Evolutionary conservation across 2,329 filamentous ascomycete species (phyloP).

Genomic region (Colletotrichum navitas): DNA sequence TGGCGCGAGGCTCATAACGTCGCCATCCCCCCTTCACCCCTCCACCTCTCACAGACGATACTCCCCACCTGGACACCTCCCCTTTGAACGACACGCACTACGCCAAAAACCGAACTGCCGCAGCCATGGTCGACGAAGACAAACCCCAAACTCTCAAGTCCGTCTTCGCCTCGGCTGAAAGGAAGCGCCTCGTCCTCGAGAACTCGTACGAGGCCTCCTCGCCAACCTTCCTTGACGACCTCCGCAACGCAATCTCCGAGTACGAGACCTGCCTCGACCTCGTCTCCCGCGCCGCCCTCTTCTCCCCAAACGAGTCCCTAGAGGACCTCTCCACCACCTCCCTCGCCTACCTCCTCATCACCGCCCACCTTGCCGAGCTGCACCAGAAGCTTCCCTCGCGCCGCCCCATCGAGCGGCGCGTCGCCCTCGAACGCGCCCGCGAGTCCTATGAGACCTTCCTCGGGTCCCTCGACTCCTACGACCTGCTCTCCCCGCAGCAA

Average conservation of each 20-base stretch:
- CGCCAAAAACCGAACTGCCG: not conserved
- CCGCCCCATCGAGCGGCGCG: slow-evolving; percentile 68
- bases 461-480: slow-evolving; percentile 81
- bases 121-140: slow-evolving; percentile 53
- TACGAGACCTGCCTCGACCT: slow-evolving; percentile 81
- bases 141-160: slow-evolving; percentile 64
- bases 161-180: slow-evolving; percentile 64
- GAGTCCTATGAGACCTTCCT: slow-evolving; percentile 84
- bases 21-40: not conserved
- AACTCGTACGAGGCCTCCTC: slow-evolving; percentile 74
- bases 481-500: slow-evolving; percentile 74
- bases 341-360: slow-evolving; percentile 84
- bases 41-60: not conserved
- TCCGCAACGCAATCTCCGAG: slow-evolving; percentile 74
- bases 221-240: slow-evolving; percentile 72
- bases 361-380: slow-evolving; percentile 85
- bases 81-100: not conserved
- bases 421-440: slow-evolving; percentile 72
- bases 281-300: slow-evolving; percentile 79
- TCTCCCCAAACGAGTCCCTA: slow-evolving; percentile 89
- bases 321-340: slow-evolving; percentile 91
- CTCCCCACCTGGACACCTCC: not conserved
- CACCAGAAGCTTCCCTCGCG: slow-evolving; percentile 73
- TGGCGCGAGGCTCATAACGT: not conserved
- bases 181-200: slow-evolving; percentile 69